Base-by-base conservation (phyloP, 164 flowering plant species). In the Tinospora cordifolia region DNA sequence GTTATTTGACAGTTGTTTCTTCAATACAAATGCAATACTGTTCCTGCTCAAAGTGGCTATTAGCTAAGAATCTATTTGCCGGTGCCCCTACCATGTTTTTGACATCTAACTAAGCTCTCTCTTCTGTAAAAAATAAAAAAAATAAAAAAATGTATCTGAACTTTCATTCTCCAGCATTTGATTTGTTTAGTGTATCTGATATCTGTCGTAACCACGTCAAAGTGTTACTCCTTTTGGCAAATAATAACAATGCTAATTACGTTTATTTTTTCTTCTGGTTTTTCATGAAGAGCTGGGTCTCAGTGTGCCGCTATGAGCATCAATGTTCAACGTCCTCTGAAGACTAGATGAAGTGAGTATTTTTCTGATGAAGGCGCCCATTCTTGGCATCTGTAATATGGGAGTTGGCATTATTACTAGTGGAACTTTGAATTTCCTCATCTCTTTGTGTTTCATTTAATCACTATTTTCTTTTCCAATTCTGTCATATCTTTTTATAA, bases 211-310 rank as follows among this genome's bases (percentile, higher is more conserved):
- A 47, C 60, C 19, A 22, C n/a, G n/a, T 71, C 8, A 12, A 51
- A 63, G 19, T 27, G 34, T 63, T 26, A 14, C 47, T 62, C 63
- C 6, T 27, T 47, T 64, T 6, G 34, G 51, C 51, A 46, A 24
- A 46, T 65, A 51, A 15, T 34, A 39, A 30, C 66, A 59, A 72
- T 72, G 58, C 67, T 34, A 7, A 72, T n/a, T 25, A 36, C 69
- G 22, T 66, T 2, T 62, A n/a, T 46, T 67, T 1, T 46, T 67
- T 67, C 24, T 57, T 51, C 59, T 46, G 0, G 19, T 67, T 44
- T n/a, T 51, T 51, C n/a, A 51, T 8, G n/a, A 27, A 73, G 75
- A 73, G 63, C 63, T 68, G 47, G 90, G 90, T 75, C 88, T 85
- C 76, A 68, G 87, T 47, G 87, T 80, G 71, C 75, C 75, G 62